phyloP scores from a whole-genome alignment of 805 yeast genomes.

The Yamadazyma endophytica region DNA sequence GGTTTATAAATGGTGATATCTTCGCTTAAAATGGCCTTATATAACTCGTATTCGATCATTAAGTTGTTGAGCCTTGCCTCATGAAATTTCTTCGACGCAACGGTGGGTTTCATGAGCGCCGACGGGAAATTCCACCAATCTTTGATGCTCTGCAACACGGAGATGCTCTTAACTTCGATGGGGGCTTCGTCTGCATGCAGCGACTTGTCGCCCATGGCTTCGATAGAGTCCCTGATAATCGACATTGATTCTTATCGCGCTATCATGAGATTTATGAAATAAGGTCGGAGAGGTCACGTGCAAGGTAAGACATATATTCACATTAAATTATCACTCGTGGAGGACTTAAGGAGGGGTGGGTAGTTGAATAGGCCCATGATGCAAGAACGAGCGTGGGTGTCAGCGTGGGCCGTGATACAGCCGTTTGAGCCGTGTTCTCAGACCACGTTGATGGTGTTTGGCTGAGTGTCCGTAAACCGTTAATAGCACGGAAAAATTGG shows the following conservation, averaged over 20 bases:
- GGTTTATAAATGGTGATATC: slow-evolving; percentile 25
- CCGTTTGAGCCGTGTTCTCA: no score
- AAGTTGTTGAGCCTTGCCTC: slow-evolving; percentile 22
- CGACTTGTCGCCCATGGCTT: slow-evolving; percentile 25
- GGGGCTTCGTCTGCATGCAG: background rate
- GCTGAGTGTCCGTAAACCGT: no score
- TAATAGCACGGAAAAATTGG: no score
- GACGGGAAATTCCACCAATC: slow-evolving; percentile 38
- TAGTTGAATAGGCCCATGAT: no score
- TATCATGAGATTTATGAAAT: no score
- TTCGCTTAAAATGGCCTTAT: slow-evolving; percentile 26
- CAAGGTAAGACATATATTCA: no score
- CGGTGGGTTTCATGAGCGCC: slow-evolving; percentile 15
- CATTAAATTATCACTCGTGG: no score
- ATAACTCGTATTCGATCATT: slow-evolving; percentile 29
- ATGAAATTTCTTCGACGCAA: slow-evolving; percentile 4
- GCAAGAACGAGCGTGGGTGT: no score
- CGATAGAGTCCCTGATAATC: slow-evolving; percentile 15
- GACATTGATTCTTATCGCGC: slow-evolving; percentile 3
- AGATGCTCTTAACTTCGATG: slow-evolving; percentile 15
- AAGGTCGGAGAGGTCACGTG: no score
- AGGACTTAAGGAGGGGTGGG: no score
- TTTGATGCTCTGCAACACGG: slow-evolving; percentile 20
- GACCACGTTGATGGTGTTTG: no score
- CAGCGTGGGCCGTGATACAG: no score